A percentile compares a stretch with the other conserved stretches of the same genome.
phyloP scores from a whole-genome alignment of 805 yeast genomes.

The Candida pseudoglaebosa region DNA sequence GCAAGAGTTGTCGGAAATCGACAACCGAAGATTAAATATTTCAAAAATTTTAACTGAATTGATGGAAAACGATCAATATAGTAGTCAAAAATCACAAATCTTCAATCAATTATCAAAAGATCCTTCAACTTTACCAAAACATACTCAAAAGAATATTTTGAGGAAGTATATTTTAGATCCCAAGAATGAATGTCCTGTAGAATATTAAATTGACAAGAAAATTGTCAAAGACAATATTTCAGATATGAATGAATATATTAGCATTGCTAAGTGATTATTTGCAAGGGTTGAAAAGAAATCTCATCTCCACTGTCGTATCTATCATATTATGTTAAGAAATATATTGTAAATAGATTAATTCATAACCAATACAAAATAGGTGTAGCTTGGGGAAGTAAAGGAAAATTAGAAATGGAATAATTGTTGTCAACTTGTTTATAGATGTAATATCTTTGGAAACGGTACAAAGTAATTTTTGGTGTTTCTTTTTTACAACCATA shows the following conservation, averaged over 20 bases:
- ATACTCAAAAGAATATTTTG: conserved; percentile 66
- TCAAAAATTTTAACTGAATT: conserved; percentile 27
- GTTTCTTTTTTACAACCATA: too few species aligned
- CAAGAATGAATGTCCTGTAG: conserved; percentile 22
- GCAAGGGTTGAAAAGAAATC: too few species aligned
- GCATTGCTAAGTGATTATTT: too few species aligned
- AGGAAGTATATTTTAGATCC: conserved; percentile 55
- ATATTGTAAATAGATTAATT: not conserved
- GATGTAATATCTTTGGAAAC: too few species aligned
- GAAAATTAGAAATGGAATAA: too few species aligned
- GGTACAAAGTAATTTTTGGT: too few species aligned
- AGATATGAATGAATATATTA: not conserved
- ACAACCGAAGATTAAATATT: conserved; percentile 27
- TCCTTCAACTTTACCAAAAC: conserved; percentile 17
- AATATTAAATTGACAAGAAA: conserved; percentile 2
- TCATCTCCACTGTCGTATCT: too few species aligned
- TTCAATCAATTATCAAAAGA: conserved; percentile 19
- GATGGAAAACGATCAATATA: conserved; percentile 22
- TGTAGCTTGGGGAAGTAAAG: too few species aligned
- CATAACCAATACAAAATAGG: too few species aligned
- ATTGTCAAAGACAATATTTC: not conserved
- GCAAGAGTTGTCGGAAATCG: conserved; percentile 24
- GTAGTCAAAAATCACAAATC: conserved; percentile 18
- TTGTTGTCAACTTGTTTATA: too few species aligned
- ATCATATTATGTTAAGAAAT: too few species aligned